Percentiles rank a stretch among this genome's conserved stretches.
These are phyloP conservation scores for Scopulariopsis brevicaulis DNA, from an alignment of 2,329 filamentous ascomycete genomes.

Conservation along the genomic window DNA sequence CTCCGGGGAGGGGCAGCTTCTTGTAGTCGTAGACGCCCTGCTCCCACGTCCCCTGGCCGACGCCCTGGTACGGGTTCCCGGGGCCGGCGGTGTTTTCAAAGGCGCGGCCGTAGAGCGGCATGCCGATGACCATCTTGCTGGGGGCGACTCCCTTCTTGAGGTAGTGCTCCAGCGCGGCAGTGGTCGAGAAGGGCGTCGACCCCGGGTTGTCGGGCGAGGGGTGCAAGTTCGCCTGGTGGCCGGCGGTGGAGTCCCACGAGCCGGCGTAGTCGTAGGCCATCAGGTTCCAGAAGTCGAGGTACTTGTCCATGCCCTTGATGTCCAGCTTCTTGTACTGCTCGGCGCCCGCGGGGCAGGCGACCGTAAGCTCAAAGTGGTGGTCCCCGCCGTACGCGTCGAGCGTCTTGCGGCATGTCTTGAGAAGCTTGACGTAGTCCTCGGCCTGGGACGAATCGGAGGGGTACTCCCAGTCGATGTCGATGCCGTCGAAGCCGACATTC, in stretches of 20 bases:
- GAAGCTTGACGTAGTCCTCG: constrained; percentile 44
- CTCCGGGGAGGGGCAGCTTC: constrained; percentile 58
- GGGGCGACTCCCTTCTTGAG: constrained; percentile 48
- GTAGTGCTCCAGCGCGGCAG: constrained; percentile 62
- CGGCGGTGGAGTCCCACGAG: constrained; percentile 60
- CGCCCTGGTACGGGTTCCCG: constrained; percentile 57
- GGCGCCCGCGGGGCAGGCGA: constrained; percentile 51
- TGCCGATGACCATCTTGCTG: constrained; percentile 73
- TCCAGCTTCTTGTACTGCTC: constrained; percentile 52
- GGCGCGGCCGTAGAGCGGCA: constrained; percentile 84
- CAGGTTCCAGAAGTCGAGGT: constrained; percentile 65
- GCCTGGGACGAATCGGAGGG: constrained; percentile 44
- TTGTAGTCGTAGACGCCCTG: constrained; percentile 83
- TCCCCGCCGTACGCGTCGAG: constrained; percentile 42
- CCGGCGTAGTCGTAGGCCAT: constrained; percentile 90
- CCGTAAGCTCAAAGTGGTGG: constrained; percentile 52
- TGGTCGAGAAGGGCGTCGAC: constrained; percentile 68
- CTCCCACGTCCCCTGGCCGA: constrained; percentile 77
- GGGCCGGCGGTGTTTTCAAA: constrained; percentile 71
- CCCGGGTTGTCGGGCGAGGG: constrained; percentile 41
- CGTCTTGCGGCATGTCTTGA: constrained; percentile 41
- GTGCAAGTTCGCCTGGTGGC: constrained; percentile 74
- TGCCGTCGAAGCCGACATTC: constrained; percentile 66
- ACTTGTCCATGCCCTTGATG: constrained; percentile 50
- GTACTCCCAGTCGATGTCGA: constrained; percentile 62